These are phyloP conservation scores for Alternaria infectoria DNA, from an alignment of 2,329 filamentous ascomycete species.

Conservation along the genomic window DNA sequence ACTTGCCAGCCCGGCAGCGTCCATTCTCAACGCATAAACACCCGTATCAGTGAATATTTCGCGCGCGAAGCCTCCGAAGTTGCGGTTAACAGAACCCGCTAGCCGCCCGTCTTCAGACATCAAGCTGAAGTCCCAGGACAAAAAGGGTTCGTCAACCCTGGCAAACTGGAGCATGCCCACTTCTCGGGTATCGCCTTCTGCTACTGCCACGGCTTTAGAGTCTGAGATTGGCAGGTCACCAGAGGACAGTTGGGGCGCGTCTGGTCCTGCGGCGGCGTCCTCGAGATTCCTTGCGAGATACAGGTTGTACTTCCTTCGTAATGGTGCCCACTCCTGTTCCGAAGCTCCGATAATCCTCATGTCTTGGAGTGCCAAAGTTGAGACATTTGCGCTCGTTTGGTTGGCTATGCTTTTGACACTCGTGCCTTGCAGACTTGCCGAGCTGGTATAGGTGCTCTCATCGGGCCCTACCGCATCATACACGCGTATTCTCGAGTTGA, in stretches of 20 bases:
- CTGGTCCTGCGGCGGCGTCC: slow-evolving; percentile 41
- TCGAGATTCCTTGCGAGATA: slow-evolving; percentile 62
- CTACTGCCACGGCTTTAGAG: slow-evolving; percentile 54
- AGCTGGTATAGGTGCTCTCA: slow-evolving; percentile 43
- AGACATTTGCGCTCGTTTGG: slow-evolving; percentile 59
- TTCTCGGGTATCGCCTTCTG: slow-evolving; percentile 41
- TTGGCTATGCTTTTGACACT: slow-evolving; percentile 52
- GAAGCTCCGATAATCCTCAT: slow-evolving; percentile 70
- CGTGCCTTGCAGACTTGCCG: slow-evolving; percentile 54
- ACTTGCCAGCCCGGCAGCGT: slow-evolving; percentile 57
- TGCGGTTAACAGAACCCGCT: slow-evolving; percentile 68
- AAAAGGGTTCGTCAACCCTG: slow-evolving; percentile 66
- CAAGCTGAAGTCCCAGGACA: slow-evolving; percentile 70
- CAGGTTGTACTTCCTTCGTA: slow-evolving; percentile 69
- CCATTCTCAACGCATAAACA: slow-evolving; percentile 69
- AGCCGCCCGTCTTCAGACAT: slow-evolving; percentile 57
- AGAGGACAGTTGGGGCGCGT: slow-evolving; percentile 50
- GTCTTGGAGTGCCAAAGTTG: slow-evolving; percentile 58
- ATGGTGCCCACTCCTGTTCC: slow-evolving; percentile 68
- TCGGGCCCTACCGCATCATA: slow-evolving; percentile 40
- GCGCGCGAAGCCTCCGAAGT: slow-evolving; percentile 67
- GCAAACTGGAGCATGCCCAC: slow-evolving; percentile 66
- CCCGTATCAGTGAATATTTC: slow-evolving; percentile 72
- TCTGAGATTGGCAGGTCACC: slow-evolving; percentile 57
- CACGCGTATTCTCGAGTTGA: slow-evolving; percentile 61